Conservation (phyloP, 306 rosid genomes). For the Acacia crassicarpa region DNA sequence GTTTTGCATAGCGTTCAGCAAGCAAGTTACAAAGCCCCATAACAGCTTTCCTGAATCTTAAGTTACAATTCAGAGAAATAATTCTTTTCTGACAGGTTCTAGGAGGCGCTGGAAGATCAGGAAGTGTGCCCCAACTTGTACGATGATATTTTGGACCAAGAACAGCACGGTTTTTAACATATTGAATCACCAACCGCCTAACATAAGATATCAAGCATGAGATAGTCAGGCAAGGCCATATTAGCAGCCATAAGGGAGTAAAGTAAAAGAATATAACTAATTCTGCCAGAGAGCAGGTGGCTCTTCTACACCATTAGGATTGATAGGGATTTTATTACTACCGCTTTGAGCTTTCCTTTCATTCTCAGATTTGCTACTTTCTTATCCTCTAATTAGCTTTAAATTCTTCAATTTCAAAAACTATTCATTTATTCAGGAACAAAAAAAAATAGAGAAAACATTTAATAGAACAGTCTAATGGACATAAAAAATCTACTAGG, state of each 20-base stretch:
- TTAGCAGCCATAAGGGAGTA: neutral
- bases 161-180: constrained; percentile 75
- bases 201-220: constrained; percentile 30
- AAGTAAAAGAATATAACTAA: constrained; percentile 7
- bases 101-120: constrained; percentile 86
- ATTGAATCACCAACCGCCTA: constrained; percentile 86
- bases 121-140: constrained; percentile 62
- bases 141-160: constrained; percentile 78
- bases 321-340: neutral
- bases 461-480: neutral
- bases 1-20: constrained; percentile 60
- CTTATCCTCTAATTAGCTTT: neutral
- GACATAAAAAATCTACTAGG: neutral
- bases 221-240: constrained; percentile 29
- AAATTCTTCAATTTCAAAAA: neutral
- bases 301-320: neutral
- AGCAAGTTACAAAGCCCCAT: constrained; percentile 85
- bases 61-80: constrained; percentile 53
- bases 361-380: neutral
- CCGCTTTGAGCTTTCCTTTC: neutral
- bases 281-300: constrained; percentile 12
- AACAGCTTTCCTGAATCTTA: constrained; percentile 63
- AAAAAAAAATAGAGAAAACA: neutral
- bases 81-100: constrained; percentile 71
- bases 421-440: neutral